Evolutionary conservation across 306 rosid species (phyloP), one percentile per base, ranked within the genome.

Genomic region (Rubus idaeus): DNA sequence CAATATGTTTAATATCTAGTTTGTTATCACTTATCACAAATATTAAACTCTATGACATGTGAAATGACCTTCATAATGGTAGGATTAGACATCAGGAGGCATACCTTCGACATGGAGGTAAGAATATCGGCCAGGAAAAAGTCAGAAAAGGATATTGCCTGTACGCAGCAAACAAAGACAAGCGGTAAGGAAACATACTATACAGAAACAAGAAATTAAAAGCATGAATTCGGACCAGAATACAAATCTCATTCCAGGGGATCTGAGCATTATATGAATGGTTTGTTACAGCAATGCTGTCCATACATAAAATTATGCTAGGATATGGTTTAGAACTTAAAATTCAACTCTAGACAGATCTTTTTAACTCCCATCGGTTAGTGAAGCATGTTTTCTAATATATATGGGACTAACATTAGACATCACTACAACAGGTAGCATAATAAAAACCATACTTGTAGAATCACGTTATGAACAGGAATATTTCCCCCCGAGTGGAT

Each of bases 61-160:
- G 13, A 67, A 79, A 39, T 64, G 73, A 76, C 61, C 69, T 23
- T 41, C 35, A 80, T 60, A 75, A 78, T 46, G 58, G 74, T 57
- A 74, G 72, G 41, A 41, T 37, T 65, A 56, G 70, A 77, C 56
- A 86, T 75, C 69, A 80, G 64, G 67, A 68, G 53, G 51, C 85
- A 74, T 71, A 95, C 99, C 98, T 95, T 95, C 50, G 90, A 92
- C 97, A 92, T 92, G 79, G 99, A 95, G 39, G 99, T 95, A 83
- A 95, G 82, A 75, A 95, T 92, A 95, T 95, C 99, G 49, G 98
- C 99, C 84, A 95, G 71, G 83, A 95, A 95, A 85, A 95, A 95
- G 82, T 95, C 99, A 39, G 91, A 79, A 66, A 95, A 95, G 69
- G 99, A 86, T 88, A 95, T 92, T 77, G 96, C 96, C 99, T 95